Conservation (phyloP, 1,139 yeast species). For the Protomyces macrosporus region DNA sequence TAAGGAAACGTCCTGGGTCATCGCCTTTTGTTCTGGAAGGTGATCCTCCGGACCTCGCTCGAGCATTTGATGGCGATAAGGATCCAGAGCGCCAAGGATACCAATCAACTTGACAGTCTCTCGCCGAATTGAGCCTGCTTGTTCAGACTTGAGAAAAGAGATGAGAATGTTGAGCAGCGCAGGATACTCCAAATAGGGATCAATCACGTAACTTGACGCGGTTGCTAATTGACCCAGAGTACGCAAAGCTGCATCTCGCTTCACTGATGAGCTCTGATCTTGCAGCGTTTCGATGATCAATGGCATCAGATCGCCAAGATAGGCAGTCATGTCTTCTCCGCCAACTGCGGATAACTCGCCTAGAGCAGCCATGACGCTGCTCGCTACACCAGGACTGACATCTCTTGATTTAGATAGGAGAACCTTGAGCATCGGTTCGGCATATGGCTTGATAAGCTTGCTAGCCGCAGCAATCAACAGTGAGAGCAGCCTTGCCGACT, state of each 20-base stretch:
- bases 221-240: constrained; percentile 84
- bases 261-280: constrained; percentile 80
- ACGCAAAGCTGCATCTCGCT: constrained; percentile 82
- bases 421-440: constrained; percentile 81
- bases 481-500: constrained; percentile 71
- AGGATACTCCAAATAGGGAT: constrained; percentile 87
- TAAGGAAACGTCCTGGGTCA: constrained; percentile 73
- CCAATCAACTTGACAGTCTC: constrained; percentile 88
- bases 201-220: constrained; percentile 90
- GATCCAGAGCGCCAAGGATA: constrained; percentile 92
- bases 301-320: constrained; percentile 76
- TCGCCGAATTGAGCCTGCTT: constrained; percentile 64
- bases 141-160: constrained; percentile 73
- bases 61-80: constrained; percentile 87
- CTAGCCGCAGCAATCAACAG: constrained; percentile 71
- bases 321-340: constrained; percentile 74
- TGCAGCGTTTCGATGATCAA: constrained; percentile 79
- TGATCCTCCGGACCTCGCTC: constrained; percentile 60
- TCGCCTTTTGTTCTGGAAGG: constrained; percentile 64
- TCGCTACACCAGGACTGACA: constrained; percentile 49
- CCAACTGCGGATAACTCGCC: constrained; percentile 88
- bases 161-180: constrained; percentile 77
- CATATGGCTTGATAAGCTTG: constrained; percentile 79
- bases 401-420: constrained; percentile 73
- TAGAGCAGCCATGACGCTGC: constrained; percentile 79